phyloP scores from a whole-genome alignment of 2,329 filamentous ascomycete species.

The Pseudocercospora fuligena region DNA sequence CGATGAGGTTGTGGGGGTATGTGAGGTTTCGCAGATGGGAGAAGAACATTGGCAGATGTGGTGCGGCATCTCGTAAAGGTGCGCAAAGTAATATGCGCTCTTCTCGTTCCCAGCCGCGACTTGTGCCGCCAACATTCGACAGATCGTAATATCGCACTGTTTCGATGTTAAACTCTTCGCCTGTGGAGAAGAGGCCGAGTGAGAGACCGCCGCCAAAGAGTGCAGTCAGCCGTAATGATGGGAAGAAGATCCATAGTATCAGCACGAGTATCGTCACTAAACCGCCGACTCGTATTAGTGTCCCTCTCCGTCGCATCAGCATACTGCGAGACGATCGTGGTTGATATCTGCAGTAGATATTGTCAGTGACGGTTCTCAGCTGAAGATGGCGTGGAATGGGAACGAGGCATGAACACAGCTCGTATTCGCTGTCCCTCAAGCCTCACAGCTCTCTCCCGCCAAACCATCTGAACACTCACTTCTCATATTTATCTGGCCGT shows the following conservation, averaged over 20 bases:
- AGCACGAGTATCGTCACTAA: constrained; percentile 61
- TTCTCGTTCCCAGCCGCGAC: constrained; percentile 92
- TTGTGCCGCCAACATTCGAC: constrained; percentile 86
- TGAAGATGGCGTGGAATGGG: neutral
- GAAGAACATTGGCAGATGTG: constrained; percentile 97
- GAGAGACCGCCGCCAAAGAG: constrained; percentile 65
- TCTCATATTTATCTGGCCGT: constrained; percentile 79
- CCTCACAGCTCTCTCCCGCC: neutral
- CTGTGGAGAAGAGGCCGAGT: constrained; percentile 68
- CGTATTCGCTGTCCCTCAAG: neutral
- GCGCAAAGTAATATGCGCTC: constrained; percentile 95
- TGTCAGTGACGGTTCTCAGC: neutral
- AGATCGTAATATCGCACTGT: constrained; percentile 98
- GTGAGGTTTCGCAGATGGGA: constrained; percentile 95
- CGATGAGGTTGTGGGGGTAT: constrained; percentile 94
- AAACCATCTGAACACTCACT: constrained; percentile 22
- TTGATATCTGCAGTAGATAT: constrained; percentile 69
- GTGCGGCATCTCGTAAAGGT: constrained; percentile 87
- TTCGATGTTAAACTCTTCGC: constrained; percentile 78
- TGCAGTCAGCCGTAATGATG: constrained; percentile 68
- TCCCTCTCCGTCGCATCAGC: constrained; percentile 72
- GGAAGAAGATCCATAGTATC: constrained; percentile 72
- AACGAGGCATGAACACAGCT: neutral
- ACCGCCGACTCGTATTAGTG: constrained; percentile 70
- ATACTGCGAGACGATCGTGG: constrained; percentile 74